Percentiles rank a stretch among this genome's conserved stretches.
Conservation (phyloP, 345 rosid genomes). For the Linum usitatissimum region DNA sequence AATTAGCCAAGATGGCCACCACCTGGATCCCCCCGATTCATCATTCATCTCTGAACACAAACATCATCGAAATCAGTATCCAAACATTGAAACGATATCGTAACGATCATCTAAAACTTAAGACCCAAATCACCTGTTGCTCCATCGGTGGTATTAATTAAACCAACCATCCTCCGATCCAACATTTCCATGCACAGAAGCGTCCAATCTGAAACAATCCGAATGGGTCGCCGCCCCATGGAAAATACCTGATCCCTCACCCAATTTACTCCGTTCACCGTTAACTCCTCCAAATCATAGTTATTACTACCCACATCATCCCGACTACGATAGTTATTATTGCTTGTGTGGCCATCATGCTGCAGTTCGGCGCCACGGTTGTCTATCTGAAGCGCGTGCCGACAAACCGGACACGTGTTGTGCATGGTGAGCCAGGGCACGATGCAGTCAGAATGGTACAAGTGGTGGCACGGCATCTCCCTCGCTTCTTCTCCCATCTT, state of each 20-base stretch:
- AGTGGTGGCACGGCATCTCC: slow-evolving; percentile 58
- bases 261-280: slow-evolving; percentile 15
- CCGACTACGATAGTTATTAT: slow-evolving; percentile 10
- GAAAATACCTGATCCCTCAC: slow-evolving; percentile 20
- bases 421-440: slow-evolving; percentile 60
- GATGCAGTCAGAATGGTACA: slow-evolving; percentile 61
- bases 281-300: slow-evolving; percentile 17
- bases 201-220: slow-evolving; percentile 28
- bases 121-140: slow-evolving; percentile 3
- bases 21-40: slow-evolving; percentile 6
- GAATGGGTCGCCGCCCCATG: slow-evolving; percentile 21
- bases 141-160: slow-evolving; percentile 7
- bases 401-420: slow-evolving; percentile 73
- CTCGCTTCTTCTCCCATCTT: slow-evolving; percentile 37
- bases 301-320: not conserved
- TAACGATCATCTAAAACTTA: not conserved
- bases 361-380: not conserved
- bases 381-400: slow-evolving; percentile 22
- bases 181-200: slow-evolving; percentile 11
- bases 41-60: too few relatives aligned
- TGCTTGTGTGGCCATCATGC: slow-evolving; percentile 8
- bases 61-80: not conserved
- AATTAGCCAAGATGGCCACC: slow-evolving; percentile 39
- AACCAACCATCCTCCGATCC: slow-evolving; percentile 8
- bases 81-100: not conserved